Percentiles rank a stretch among this genome's conserved stretches.
Conservation (phyloP, 2,329 filamentous ascomycete genomes). For the Simplicillium sp. region DNA sequence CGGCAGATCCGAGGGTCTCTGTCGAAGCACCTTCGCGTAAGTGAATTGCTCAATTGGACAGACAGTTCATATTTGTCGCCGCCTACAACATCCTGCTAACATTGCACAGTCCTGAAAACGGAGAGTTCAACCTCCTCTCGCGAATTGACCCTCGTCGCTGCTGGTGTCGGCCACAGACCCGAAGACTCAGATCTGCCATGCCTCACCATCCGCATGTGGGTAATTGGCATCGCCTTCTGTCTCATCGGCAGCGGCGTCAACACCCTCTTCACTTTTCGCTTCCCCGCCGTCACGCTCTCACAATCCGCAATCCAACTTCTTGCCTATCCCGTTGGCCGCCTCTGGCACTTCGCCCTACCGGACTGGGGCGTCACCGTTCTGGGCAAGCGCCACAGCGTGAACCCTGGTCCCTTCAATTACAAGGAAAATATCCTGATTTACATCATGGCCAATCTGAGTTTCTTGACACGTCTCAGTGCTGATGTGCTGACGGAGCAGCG, state of each 20-base stretch:
- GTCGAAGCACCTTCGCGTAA: too few species aligned
- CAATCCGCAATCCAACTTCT: conserved; percentile 29
- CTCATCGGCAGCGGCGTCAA: conserved; percentile 27
- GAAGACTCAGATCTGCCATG: conserved; percentile 19
- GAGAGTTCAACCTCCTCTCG: conserved; percentile 4
- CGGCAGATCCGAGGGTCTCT: too few species aligned
- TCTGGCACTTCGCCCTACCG: conserved; percentile 21
- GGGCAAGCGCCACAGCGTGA: conserved; percentile 20
- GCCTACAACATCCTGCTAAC: too few species aligned
- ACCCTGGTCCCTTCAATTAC: conserved; percentile 28
- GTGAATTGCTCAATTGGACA: too few species aligned
- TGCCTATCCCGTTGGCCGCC: conserved; percentile 31
- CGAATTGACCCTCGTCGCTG: too few species aligned
- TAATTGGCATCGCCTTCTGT: conserved; percentile 25
- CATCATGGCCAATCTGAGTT: conserved; percentile 45
- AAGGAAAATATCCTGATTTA: conserved; percentile 45
- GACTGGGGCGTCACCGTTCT: conserved; percentile 18
- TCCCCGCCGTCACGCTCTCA: conserved; percentile 20
- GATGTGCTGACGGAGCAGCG: conserved; percentile 23
- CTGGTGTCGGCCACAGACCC: conserved; percentile 16
- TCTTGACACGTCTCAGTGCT: conserved; percentile 25
- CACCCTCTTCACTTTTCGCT: conserved; percentile 28
- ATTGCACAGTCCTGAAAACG: too few species aligned
- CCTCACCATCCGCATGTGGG: conserved; percentile 28
- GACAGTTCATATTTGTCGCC: too few species aligned